Evolutionary conservation across 805 yeast genomes (phyloP), one percentile per base, ranked within the genome.

Genomic region (Wickerhamomyces mucosus): DNA sequence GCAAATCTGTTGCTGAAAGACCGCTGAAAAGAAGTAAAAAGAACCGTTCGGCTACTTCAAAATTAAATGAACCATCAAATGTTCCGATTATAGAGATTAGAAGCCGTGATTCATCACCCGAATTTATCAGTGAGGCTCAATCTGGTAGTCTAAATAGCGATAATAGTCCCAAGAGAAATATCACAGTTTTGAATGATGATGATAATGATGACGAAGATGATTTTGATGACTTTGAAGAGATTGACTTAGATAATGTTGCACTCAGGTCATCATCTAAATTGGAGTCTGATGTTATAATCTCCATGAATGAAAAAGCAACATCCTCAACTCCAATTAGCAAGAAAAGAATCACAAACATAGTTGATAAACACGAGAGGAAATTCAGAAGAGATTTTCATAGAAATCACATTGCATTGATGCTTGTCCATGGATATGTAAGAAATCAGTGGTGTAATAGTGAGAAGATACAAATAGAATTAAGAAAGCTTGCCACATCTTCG

Each of bases 371-470:
- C 26, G 88, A 80, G 46, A 58, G 81, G 13, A 43, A 45, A 1
- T 53, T 51, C 27, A 56, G 96, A 14, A 60, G 63, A 28, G 40
- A 52, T 0, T 51, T 74, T 7, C 96, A 88, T 50, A 67, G 72
- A 54, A 41, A 69, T 31, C 68, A 72, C 36, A 42, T 89, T 3
- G 59, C 71, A 12, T 54, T 67, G 16, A 69, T 84, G 72, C 53
- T 81, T 33, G 49, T 67, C 3, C 94, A 83, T 50, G 92, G 86
- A 0, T 62, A 63, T 0, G 45, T 72, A 3, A 65, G 95, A 17
- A 89, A 88, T 49, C 42, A 56, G 6, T 88, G 96, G 96, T 68
- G 85, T 38, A 72, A 70, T 36, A 70, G 73, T 38, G 45, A 49
- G 1, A 37, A 40, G 3, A 46, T 82, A 0, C 61, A 65, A 13